Evolutionary conservation across 176 grass and related monocot genomes (phyloP).

Genomic region (Microstegium vimineum): DNA sequence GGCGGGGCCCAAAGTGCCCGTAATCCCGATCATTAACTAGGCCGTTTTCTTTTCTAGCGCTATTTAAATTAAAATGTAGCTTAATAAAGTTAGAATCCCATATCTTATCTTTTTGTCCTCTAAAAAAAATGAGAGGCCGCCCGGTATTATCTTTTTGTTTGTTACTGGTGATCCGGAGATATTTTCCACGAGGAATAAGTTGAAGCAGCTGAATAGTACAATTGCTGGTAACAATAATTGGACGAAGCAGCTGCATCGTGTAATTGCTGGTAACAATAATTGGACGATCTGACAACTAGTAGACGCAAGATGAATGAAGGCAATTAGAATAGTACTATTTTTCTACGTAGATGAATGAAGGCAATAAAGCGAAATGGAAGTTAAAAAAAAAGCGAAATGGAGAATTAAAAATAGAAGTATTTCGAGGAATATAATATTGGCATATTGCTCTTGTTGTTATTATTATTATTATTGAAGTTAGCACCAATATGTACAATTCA

Average conservation of each 20-base stretch:
- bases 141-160: background rate
- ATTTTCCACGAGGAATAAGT: background rate
- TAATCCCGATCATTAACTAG: background rate
- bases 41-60: background rate
- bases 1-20: background rate
- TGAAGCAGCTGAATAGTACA: background rate
- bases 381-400: background rate
- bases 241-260: background rate
- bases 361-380: background rate
- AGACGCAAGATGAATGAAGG: background rate
- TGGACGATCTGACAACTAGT: background rate
- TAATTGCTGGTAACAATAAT: background rate
- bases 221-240: background rate
- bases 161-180: background rate
- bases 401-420: background rate
- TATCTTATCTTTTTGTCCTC: too few relatives aligned
- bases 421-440: background rate
- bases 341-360: too few relatives aligned
- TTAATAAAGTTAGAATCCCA: background rate
- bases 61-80: slow-evolving; percentile 6
- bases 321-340: too few relatives aligned
- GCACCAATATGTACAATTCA: slow-evolving; percentile 34
- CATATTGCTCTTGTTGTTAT: background rate
- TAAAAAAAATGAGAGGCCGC: background rate
- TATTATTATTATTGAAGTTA: background rate